Base-by-base conservation (phyloP, 2,329 filamentous ascomycete genomes). In the Aspergillus pseudoglaucus region DNA sequence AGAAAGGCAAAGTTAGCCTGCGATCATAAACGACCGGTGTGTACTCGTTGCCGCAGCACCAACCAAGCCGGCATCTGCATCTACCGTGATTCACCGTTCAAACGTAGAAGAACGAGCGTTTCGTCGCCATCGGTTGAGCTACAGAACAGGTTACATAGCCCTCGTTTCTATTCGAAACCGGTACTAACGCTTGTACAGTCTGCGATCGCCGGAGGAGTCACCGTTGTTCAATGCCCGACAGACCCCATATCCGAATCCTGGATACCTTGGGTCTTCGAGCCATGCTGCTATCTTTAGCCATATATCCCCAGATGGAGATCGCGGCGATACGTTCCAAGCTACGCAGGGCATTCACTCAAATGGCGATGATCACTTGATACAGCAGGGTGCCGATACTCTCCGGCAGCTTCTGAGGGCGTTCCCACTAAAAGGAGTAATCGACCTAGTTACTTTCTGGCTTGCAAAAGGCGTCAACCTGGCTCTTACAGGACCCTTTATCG, bases 241-340 rank as follows among this genome's bases (percentile, higher is more conserved):
- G 30, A 56, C 58, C 48, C 51, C 51, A 17, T 62, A 62, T 39
- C 60, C 59, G 3, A 62, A 62, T 41, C 60, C 60, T 7, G 60
- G 59, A n/a, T 62, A 59, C 45, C 42, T 61, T 35, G 60, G 59
- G 1, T 56, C 54, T 12, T 62, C 60, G 14, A 62, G 60, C 40
- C 60, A 62, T 56, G 57, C 55, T 3, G 57, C 59, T 12, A 62
- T 62, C 39, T 62, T 62, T 39, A 58, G 58, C 20, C 59, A 62
- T 23, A 61, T 62, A 45, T 54, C 57, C n/a, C 45, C 53, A 1
- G 50, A 58, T 10, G 56, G 48, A 27, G 55, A 56, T 30, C 51
- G 47, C 15, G 2, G 25, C 10, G 10, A 30, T 4, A 12, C 25
- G 5, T 30, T 30, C 25, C 25, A 44, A 18, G 32, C 32, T 39